Evolutionary conservation across 345 rosid genomes (phyloP).

Genomic region (thale cress (Arabidopsis thaliana)): DNA sequence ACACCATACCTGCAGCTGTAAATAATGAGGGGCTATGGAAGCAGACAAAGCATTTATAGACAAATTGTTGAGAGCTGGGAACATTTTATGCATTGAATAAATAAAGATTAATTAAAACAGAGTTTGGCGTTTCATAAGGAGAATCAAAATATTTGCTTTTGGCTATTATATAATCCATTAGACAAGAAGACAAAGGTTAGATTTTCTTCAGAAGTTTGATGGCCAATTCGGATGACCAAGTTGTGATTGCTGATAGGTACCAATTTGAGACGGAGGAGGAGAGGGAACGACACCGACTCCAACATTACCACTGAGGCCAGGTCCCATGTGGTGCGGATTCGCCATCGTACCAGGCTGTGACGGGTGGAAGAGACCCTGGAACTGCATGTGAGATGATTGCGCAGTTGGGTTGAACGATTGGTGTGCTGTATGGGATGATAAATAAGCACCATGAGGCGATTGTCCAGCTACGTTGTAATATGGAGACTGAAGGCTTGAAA

Average conservation of each 20-base stretch:
- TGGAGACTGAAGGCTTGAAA: constrained; percentile 68
- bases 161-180: constrained; percentile 54
- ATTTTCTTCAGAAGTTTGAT: constrained; percentile 68
- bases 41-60: constrained; percentile 5
- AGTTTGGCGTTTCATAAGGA: constrained; percentile 45
- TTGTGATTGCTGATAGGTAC: constrained; percentile 90
- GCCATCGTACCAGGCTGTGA: constrained; percentile 73
- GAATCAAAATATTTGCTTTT: constrained; percentile 42
- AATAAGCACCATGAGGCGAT: constrained; percentile 76
- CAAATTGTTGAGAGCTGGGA: neutral
- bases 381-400: constrained; percentile 95
- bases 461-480: constrained; percentile 89
- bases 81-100: constrained; percentile 40
- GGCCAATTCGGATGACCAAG: constrained; percentile 94
- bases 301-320: constrained; percentile 81
- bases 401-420: constrained; percentile 82
- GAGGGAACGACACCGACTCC: constrained; percentile 79
- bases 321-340: constrained; percentile 77
- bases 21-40: constrained; percentile 4
- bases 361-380: constrained; percentile 78
- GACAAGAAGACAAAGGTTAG: constrained; percentile 50
- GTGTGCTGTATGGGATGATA: constrained; percentile 79
- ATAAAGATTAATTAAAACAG: constrained; percentile 21
- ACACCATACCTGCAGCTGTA: neutral
- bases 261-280: constrained; percentile 77